Evolutionary conservation across 1,284 basidiomycete genomes (phyloP).

Genomic region (Megacollybia platyphylla): DNA sequence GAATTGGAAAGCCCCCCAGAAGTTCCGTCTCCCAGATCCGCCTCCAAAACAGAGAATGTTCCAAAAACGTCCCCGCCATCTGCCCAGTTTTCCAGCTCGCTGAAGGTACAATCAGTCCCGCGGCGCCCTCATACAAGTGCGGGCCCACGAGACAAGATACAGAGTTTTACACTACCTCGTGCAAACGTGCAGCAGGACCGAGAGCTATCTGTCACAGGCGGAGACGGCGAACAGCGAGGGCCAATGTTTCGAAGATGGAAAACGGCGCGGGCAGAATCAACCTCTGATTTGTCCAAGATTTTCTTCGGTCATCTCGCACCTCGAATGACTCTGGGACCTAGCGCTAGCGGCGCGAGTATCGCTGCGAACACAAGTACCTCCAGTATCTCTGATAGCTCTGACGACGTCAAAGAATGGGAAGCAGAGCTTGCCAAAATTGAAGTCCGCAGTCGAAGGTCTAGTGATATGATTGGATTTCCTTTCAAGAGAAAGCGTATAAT

Average conservation of each 20-base stretch:
- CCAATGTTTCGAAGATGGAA: slow-evolving; percentile 5
- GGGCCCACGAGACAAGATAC: slow-evolving; percentile 41
- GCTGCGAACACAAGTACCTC: slow-evolving; percentile 11
- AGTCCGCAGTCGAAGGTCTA: slow-evolving; percentile 44
- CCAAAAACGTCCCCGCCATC: slow-evolving; percentile 1
- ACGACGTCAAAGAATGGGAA: slow-evolving; percentile 59
- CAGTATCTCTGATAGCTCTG: slow-evolving; percentile 14
- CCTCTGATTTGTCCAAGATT: not conserved
- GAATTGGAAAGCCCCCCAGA: slow-evolving; percentile 21
- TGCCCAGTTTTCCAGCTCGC: slow-evolving; percentile 1
- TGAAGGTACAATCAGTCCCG: slow-evolving; percentile 12
- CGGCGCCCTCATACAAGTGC: slow-evolving; percentile 58
- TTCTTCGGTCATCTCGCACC: not conserved
- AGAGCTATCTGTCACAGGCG: not conserved
- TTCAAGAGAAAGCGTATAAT: slow-evolving; percentile 29
- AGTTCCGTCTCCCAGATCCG: slow-evolving; percentile 15
- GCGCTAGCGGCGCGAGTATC: slow-evolving; percentile 5
- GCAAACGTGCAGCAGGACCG: not conserved
- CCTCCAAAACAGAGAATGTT: slow-evolving; percentile 4
- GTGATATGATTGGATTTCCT: slow-evolving; percentile 45
- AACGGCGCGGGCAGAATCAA: slow-evolving; percentile 4
- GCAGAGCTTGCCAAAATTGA: slow-evolving; percentile 64
- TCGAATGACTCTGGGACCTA: slow-evolving; percentile 4
- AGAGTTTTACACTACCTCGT: not conserved
- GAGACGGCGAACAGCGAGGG: not conserved